A percentile compares a stretch with the other conserved stretches of the same genome.
Evolutionary conservation across 805 yeast genomes (phyloP).

Genomic region (Cephaloascus fragrans): DNA sequence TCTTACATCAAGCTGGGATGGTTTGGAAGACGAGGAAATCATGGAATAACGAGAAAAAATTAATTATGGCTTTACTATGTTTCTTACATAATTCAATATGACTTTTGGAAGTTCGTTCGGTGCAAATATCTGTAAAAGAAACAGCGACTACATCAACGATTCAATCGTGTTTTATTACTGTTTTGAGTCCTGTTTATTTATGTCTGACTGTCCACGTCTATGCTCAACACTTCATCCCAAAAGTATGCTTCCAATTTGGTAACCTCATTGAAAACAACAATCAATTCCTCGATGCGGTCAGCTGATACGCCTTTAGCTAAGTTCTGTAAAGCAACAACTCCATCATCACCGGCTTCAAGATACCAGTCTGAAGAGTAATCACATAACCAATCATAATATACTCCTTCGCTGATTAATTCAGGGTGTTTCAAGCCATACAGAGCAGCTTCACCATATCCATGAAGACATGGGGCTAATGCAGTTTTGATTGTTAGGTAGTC

Average conservation of each 20-base stretch:
- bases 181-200: no score
- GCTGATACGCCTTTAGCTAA: constrained; percentile 28
- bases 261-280: constrained; percentile 50
- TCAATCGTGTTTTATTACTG: no score
- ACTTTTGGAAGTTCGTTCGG: no score
- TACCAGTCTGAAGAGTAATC: constrained; percentile 57
- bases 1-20: background rate
- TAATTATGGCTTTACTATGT: no score
- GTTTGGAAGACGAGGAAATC: no score
- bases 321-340: constrained; percentile 36
- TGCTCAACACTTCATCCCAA: constrained; percentile 60
- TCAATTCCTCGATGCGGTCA: constrained; percentile 38
- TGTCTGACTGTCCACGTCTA: no score
- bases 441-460: constrained; percentile 61
- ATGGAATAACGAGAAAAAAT: no score
- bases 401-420: constrained; percentile 17
- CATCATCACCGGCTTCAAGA: constrained; percentile 38
- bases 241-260: constrained; percentile 53
- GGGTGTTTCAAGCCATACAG: constrained; percentile 12
- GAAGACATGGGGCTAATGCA: constrained; percentile 67
- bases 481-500: constrained; percentile 59
- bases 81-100: no score
- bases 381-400: constrained; percentile 45
- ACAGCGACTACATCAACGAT: no score
- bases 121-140: no score